A percentile compares a stretch with the other conserved stretches of the same genome.
phyloP scores from a whole-genome alignment of 768 basidiomycete species.

The Russula ochroleuca region DNA sequence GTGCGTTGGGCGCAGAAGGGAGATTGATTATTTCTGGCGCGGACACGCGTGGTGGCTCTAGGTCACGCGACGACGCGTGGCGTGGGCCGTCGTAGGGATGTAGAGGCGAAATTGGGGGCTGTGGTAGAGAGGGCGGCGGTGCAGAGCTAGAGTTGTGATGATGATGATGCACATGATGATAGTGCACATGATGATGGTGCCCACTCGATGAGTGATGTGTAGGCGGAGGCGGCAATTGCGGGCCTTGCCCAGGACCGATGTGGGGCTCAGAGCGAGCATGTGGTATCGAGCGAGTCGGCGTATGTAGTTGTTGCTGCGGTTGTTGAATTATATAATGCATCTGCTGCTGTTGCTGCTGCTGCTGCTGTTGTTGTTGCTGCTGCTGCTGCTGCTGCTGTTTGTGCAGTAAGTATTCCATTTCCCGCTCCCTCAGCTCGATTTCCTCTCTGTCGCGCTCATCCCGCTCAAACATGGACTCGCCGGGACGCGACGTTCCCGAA shows the following conservation, averaged over 20 bases:
- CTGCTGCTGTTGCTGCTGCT: neutral
- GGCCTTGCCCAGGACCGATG: constrained; percentile 25
- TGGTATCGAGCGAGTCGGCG: constrained; percentile 17
- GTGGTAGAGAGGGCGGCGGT: constrained; percentile 20
- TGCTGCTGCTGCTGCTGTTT: constrained; percentile 28
- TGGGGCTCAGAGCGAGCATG: constrained; percentile 21
- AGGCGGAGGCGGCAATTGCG: constrained; percentile 19
- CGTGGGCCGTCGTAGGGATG: constrained; percentile 23
- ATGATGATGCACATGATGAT: constrained; percentile 36
- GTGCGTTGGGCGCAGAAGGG: neutral
- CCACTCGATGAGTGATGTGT: constrained; percentile 22
- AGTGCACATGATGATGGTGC: constrained; percentile 35
- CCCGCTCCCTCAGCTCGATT: constrained; percentile 29
- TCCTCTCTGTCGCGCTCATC: constrained; percentile 25
- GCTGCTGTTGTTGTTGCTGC: constrained; percentile 21
- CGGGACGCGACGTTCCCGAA: constrained; percentile 3
- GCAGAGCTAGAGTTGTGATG: constrained; percentile 30
- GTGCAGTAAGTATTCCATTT: constrained; percentile 28
- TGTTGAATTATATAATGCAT: constrained; percentile 24
- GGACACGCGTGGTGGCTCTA: constrained; percentile 17
- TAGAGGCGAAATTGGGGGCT: constrained; percentile 28
- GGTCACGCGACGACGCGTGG: constrained; percentile 17
- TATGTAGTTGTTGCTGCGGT: constrained; percentile 23
- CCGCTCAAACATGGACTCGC: constrained; percentile 19
- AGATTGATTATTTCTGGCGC: constrained; percentile 25